These are phyloP conservation scores for Serendipita indica DNA, from an alignment of 768 basidiomycete genomes.

Conservation along the genomic window DNA sequence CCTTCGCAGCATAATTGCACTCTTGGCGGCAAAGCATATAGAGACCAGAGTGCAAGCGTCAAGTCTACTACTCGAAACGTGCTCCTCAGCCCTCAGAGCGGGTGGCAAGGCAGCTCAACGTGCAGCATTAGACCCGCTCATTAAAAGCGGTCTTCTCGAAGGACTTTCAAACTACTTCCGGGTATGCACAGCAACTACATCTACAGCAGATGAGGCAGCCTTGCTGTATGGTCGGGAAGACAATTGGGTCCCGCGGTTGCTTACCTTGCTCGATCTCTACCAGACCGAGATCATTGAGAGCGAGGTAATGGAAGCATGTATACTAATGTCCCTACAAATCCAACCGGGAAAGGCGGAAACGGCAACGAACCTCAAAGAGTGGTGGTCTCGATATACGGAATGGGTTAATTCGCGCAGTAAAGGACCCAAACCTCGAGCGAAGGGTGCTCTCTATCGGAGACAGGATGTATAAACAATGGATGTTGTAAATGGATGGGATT, in stretches of 20 bases:
- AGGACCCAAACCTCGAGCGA: background rate
- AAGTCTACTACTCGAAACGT: background rate
- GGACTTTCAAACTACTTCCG: background rate
- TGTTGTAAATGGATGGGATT: no score
- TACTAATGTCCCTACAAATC: background rate
- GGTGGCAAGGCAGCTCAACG: background rate
- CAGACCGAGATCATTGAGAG: background rate
- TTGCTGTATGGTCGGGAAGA: background rate
- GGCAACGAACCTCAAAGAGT: background rate
- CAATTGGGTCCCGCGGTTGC: constrained; percentile 1
- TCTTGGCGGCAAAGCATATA: background rate
- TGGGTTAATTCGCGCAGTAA: background rate
- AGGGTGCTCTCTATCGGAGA: background rate
- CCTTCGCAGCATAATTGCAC: background rate
- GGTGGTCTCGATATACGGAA: background rate
- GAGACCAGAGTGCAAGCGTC: background rate
- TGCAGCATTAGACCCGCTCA: background rate
- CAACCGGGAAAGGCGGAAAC: background rate
- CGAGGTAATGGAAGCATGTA: constrained; percentile 4
- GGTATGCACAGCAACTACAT: background rate
- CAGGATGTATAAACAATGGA: background rate
- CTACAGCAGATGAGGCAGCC: background rate
- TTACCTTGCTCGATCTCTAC: background rate
- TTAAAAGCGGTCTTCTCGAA: background rate
- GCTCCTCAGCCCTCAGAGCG: background rate